Evolutionary conservation across 2,329 filamentous ascomycete species (phyloP), one percentile per base, ranked within the genome.

Genomic region (Thelonectria discophora): DNA sequence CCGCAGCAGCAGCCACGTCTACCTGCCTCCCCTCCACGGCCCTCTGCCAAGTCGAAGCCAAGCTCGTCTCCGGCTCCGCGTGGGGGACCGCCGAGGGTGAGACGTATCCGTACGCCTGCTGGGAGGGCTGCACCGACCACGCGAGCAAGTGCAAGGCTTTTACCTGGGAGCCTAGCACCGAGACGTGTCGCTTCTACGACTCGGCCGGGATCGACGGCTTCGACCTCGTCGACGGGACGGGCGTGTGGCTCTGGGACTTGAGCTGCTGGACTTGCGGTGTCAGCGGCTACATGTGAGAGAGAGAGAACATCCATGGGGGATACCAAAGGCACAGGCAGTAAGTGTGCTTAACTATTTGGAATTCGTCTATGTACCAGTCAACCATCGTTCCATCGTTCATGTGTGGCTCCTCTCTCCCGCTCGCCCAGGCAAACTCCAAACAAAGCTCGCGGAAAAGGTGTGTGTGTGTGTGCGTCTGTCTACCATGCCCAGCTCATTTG

Each of bases 331-430:
- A 21, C 30, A 43, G 34, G 10, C 20, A 37, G 24, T 20, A 8
- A 20, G 27, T 27, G 20, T 42, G 39, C 59, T 62, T 56, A 63
- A 58, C 55, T 52, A 64, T 13, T 34, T 62, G 60, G 58, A 64
- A 66, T 61, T 47, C 66, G 55, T 70, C 68, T 70, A 70, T 69
- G 48, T 63, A 63, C 55, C 55, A 55, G 57, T 55, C 60, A 64
- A 62, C 68, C 65, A 62, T 67, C 45, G 59, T 61, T 42, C 13
- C 12, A 53, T 62, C 63, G 46, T 64, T 65, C 58, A 63, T 60
- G 63, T 62, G 40, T 53, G 60, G 40, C 53, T 63, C 57, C 53
- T 53, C 58, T 48, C 54, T 55, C 57, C 51, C 57, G 55, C 46
- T 60, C 40, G 39, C 48, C 43, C 54, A 60, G 32, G 42, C 49